Base-by-base conservation (phyloP, 2,329 filamentous ascomycete species). In the Emmonsia crescens region DNA sequence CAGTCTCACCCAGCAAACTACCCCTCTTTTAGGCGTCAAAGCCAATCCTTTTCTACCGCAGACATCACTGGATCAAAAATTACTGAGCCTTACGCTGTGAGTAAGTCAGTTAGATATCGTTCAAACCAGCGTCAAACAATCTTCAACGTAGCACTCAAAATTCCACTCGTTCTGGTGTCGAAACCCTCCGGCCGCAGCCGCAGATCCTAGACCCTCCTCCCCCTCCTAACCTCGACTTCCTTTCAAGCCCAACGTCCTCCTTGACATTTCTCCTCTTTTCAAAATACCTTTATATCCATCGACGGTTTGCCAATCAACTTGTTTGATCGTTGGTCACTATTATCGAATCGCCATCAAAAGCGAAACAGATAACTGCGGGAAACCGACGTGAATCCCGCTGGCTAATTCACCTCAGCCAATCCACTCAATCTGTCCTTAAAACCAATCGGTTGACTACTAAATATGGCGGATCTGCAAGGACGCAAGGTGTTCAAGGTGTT, bases 401-500 rank as follows among this genome's bases (percentile, higher is more conserved):
- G 27, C 8, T 33, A 31, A 52, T 55, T 38, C 8, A 2, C 31
- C n/a, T 38, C 4, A 0, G 1, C 9, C 31, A 36, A 54, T 33
- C 29, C 51, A 36, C 16, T 24, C 19, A 9, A 36, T 54, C 14
- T 10, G 6, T 31, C 16, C 5, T 5, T 16, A 29, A 52, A 8
- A 19, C 27, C 27, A 52, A 33, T 48, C 9, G 44, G n/a, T 48
- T 48, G 24, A 48, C 52, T 1, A 56, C 33, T 21, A 33, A 73
- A 62, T 71, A 86, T 86, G 84, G 76, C 80, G 67, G 83, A 86
- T 70, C 76, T 86, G 64, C 78, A 80, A 66, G 86, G 86, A 73
- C 88, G 91, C 78, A 96, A 96, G 83, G 85, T 93, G 77, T 96
- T 96, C 84, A 96, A 96, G 86, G 92, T 99, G 76, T 99, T 99